These are phyloP conservation scores for Solanum arcanum DNA, from an alignment of 257 asterid genomes.

Conservation along the genomic window DNA sequence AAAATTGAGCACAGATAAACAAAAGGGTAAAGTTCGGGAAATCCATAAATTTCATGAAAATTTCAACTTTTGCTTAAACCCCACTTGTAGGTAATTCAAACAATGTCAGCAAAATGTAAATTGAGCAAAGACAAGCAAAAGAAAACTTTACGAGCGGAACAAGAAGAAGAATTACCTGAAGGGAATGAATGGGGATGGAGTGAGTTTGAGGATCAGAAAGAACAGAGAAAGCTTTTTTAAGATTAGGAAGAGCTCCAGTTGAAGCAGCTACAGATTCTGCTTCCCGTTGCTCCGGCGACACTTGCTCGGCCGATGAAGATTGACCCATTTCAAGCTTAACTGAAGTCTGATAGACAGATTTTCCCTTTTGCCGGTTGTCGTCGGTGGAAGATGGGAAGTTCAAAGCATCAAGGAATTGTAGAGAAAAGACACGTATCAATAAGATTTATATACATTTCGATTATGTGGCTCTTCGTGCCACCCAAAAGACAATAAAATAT, in stretches of 20 bases:
- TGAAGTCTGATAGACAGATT: neutral
- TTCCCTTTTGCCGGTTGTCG: neutral
- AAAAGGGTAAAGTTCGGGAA: neutral
- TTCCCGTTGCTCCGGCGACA: conserved; percentile 54
- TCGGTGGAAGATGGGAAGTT: neutral
- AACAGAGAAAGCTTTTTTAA: conserved; percentile 47
- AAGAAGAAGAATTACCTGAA: conserved; percentile 34
- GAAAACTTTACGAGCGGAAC: neutral
- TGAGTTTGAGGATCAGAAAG: conserved; percentile 61
- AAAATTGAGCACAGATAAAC: neutral
- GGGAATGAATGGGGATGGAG: conserved; percentile 47
- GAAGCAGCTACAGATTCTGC: conserved; percentile 76
- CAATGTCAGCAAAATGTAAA: neutral
- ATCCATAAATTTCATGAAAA: neutral
- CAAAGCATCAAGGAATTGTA: neutral
- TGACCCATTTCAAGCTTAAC: conserved; percentile 51
- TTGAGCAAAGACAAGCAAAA: neutral
- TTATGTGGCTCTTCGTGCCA: neutral
- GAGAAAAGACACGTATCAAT: neutral
- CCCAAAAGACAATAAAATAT: neutral
- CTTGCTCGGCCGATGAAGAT: conserved; percentile 50
- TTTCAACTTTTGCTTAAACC: neutral
- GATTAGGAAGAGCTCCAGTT: conserved; percentile 70
- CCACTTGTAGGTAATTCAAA: neutral
- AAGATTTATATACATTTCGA: neutral